These are phyloP conservation scores for Mortierella alpina DNA, from an alignment of 192 early-diverging fungal species.

Conservation along the genomic window DNA sequence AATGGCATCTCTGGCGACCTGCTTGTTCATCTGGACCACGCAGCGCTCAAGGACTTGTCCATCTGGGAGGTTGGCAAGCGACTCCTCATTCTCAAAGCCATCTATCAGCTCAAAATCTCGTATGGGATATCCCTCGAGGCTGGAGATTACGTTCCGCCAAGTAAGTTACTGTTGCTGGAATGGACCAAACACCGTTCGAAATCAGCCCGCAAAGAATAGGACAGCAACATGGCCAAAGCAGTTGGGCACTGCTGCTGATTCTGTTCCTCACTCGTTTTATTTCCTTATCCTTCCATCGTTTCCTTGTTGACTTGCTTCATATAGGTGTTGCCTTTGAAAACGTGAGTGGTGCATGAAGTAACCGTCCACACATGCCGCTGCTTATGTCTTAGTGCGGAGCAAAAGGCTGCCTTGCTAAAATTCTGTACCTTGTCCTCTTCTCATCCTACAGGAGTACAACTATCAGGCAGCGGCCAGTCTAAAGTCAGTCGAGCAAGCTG, in stretches of 20 bases:
- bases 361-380: background rate
- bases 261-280: background rate
- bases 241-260: background rate
- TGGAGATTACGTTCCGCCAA: slow-evolving; percentile 88
- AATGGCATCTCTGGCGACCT: slow-evolving; percentile 92
- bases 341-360: slow-evolving; percentile 39
- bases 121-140: slow-evolving; percentile 83
- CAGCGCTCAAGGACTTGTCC: slow-evolving; percentile 88
- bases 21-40: slow-evolving; percentile 90
- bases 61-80: slow-evolving; percentile 89
- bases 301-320: background rate
- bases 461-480: slow-evolving; percentile 51
- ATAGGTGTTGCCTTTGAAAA: slow-evolving; percentile 67
- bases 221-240: background rate
- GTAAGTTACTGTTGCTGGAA: slow-evolving; percentile 43
- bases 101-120: slow-evolving; percentile 86
- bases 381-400: background rate
- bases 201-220: background rate
- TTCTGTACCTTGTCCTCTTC: slow-evolving; percentile 5
- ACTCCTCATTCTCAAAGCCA: slow-evolving; percentile 88
- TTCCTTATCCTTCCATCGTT: background rate
- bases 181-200: background rate
- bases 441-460: slow-evolving; percentile 28
- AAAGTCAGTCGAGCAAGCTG: slow-evolving; percentile 47
- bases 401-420: background rate